Evolutionary conservation across 805 yeast genomes (phyloP).

Genomic region (Yarrowia sp.): DNA sequence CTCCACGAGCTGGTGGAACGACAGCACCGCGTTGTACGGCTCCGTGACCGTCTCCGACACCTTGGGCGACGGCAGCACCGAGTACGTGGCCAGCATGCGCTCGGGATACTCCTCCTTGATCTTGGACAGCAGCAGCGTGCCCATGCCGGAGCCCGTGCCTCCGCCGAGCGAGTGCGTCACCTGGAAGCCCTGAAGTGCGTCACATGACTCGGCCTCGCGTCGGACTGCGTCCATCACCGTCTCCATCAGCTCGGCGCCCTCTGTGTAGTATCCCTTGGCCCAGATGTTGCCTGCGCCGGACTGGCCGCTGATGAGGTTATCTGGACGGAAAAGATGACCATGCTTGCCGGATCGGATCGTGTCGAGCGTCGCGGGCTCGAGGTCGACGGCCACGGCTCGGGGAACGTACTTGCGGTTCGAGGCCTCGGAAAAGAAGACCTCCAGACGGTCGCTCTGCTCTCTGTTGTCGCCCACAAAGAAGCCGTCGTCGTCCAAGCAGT

Average conservation of each 20-base stretch:
- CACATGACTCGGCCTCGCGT: conserved; percentile 93
- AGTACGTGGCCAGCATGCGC: conserved; percentile 95
- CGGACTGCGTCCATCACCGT: conserved; percentile 87
- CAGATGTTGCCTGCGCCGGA: conserved; percentile 95
- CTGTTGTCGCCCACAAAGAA: conserved; percentile 32
- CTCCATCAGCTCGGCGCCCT: conserved; percentile 93
- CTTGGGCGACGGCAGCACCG: conserved; percentile 93
- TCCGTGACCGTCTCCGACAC: conserved; percentile 92
- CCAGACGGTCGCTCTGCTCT: conserved; percentile 49
- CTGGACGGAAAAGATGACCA: conserved; percentile 89
- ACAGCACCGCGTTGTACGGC: conserved; percentile 90
- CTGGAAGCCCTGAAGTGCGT: conserved; percentile 94
- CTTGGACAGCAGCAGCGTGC: conserved; percentile 80
- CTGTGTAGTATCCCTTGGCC: conserved; percentile 98
- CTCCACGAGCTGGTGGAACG: conserved; percentile 90
- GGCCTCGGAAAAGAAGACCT: conserved; percentile 81
- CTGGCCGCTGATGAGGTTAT: conserved; percentile 84
- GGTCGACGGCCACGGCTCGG: conserved; percentile 87
- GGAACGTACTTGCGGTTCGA: conserved; percentile 87
- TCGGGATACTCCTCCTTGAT: conserved; percentile 93
- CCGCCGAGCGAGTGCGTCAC: conserved; percentile 81
- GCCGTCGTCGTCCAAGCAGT: conserved; percentile 40
- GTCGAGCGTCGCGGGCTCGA: conserved; percentile 94
- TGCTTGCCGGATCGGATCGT: conserved; percentile 72
- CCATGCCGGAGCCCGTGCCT: conserved; percentile 98